These are phyloP conservation scores for Trichocladium uniseriatum DNA, from an alignment of 495 filamentous ascomycete genomes.

Conservation along the genomic window DNA sequence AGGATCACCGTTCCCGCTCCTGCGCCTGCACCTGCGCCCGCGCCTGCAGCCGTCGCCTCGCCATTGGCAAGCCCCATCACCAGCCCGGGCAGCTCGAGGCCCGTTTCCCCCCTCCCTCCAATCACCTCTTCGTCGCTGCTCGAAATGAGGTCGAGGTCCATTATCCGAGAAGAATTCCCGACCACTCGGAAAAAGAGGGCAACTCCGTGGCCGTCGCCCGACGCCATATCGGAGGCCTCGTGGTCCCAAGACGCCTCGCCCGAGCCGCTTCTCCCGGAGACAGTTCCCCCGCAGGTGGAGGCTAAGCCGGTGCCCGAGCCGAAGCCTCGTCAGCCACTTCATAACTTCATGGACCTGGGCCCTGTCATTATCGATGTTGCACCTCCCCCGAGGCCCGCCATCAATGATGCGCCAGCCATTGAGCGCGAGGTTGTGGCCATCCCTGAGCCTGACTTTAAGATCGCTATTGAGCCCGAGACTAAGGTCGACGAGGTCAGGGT, in stretches of 20 bases:
- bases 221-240: constrained; percentile 5
- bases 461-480: not conserved
- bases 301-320: constrained; percentile 7
- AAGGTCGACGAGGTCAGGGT: too few species aligned
- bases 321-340: not conserved
- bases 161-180: constrained; percentile 11
- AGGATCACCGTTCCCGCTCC: constrained; percentile 8
- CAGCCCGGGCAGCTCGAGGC: constrained; percentile 11
- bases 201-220: constrained; percentile 15
- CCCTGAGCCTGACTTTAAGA: not conserved
- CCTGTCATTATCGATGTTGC: constrained; percentile 5
- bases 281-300: not conserved
- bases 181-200: constrained; percentile 10
- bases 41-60: not conserved
- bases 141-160: constrained; percentile 20
- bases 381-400: constrained; percentile 1
- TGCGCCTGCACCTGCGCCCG: too few species aligned
- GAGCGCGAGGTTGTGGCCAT: not conserved
- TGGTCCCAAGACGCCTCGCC: not conserved
- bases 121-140: constrained; percentile 13
- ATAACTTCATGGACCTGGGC: not conserved
- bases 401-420: not conserved
- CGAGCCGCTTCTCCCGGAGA: constrained; percentile 3
- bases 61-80: constrained; percentile 11
- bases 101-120: constrained; percentile 10